phyloP scores from a whole-genome alignment of 306 rosid species.

The Vigna unguiculata region DNA sequence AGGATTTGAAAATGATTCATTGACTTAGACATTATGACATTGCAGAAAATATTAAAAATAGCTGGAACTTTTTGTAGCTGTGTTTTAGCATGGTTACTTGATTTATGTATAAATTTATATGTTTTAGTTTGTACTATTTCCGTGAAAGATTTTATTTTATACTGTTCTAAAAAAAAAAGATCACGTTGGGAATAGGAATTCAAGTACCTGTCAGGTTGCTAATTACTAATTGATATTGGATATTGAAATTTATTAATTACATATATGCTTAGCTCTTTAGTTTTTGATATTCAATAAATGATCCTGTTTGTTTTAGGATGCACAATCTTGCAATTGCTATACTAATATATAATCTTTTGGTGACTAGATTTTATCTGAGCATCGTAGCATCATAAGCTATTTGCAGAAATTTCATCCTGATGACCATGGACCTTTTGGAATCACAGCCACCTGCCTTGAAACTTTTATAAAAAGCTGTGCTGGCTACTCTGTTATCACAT shows the following conservation, averaged over 20 bases:
- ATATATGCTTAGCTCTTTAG: slow-evolving; percentile 8
- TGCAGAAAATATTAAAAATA: neutral
- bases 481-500: slow-evolving; percentile 99
- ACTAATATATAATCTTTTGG: slow-evolving; percentile 45
- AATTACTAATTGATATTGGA: slow-evolving; percentile 23
- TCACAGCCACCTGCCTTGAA: slow-evolving; percentile 95
- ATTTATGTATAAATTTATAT: slow-evolving; percentile 27
- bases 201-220: slow-evolving; percentile 23
- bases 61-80: slow-evolving; percentile 15
- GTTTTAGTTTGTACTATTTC: slow-evolving; percentile 26
- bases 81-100: slow-evolving; percentile 30
- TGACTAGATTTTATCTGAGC: slow-evolving; percentile 89
- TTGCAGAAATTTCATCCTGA: slow-evolving; percentile 97
- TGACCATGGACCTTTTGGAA: slow-evolving; percentile 95
- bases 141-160: slow-evolving; percentile 18
- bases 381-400: slow-evolving; percentile 93
- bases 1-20: slow-evolving; percentile 29
- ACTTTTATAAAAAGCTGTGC: slow-evolving; percentile 98
- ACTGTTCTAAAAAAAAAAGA: neutral
- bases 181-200: slow-evolving; percentile 24
- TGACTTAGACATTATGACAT: neutral
- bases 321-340: slow-evolving; percentile 35
- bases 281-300: slow-evolving; percentile 13
- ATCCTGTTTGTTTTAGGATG: slow-evolving; percentile 31
- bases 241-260: slow-evolving; percentile 39